Conservation (phyloP, 2,329 filamentous ascomycete genomes). For the Oidium heveae region DNA sequence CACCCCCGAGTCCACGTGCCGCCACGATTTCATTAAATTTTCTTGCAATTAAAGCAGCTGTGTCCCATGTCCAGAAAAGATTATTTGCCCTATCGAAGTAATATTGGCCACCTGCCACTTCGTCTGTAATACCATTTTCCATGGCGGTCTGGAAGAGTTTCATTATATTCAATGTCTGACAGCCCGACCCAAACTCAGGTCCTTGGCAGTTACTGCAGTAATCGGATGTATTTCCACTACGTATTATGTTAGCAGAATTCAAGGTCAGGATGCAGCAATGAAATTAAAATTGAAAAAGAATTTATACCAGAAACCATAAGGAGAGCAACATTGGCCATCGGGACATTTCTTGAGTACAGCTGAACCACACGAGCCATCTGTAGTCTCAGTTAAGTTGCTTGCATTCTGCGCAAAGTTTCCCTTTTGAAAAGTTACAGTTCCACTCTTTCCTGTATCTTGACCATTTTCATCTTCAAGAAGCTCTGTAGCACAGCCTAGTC, state of each 20-base stretch:
- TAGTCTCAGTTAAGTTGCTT: background rate
- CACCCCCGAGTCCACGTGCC: slow-evolving; percentile 33
- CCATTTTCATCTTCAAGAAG: slow-evolving; percentile 26
- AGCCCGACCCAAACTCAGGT: background rate
- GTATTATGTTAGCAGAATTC: background rate
- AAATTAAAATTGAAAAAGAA: background rate
- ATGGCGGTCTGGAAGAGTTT: slow-evolving; percentile 27
- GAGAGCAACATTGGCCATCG: background rate
- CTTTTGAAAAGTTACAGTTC: background rate
- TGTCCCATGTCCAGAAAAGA: slow-evolving; percentile 56
- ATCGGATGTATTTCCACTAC: background rate
- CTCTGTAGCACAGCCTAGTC: slow-evolving; percentile 27
- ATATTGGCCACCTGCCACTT: slow-evolving; percentile 34
- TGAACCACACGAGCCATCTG: background rate
- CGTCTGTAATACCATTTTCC: slow-evolving; percentile 28
- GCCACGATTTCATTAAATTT: slow-evolving; percentile 38
- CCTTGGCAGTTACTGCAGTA: background rate
- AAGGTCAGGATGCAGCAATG: background rate
- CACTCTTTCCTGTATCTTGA: slow-evolving; percentile 4
- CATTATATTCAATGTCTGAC: background rate
- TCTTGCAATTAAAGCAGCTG: slow-evolving; percentile 27
- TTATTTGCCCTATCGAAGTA: slow-evolving; percentile 34
- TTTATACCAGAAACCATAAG: background rate
- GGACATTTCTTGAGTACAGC: background rate
- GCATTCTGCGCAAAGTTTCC: background rate